Conservation (phyloP, 2,329 filamentous ascomycete genomes). For the Aspergillus sp. region DNA sequence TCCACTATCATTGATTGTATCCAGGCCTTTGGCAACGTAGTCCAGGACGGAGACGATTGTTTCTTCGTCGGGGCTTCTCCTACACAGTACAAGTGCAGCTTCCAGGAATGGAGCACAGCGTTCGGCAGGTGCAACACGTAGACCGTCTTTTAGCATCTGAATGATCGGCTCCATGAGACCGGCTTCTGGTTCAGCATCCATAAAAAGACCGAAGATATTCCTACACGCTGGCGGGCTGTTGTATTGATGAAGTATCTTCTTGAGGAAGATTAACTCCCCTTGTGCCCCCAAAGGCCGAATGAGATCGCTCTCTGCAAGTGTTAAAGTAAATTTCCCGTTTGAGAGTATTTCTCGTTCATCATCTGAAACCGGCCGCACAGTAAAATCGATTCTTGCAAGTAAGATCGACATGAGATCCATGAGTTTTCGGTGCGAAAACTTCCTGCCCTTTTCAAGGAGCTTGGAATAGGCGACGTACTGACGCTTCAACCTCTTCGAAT, state of each 20-base stretch:
- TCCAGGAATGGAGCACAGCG: constrained; percentile 58
- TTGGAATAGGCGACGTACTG: constrained; percentile 53
- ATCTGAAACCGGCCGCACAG: constrained; percentile 26
- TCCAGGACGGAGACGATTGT: constrained; percentile 41
- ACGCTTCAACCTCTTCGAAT: constrained; percentile 49
- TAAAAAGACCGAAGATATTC: constrained; percentile 58
- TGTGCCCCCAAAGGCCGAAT: constrained; percentile 35
- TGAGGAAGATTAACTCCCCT: constrained; percentile 45
- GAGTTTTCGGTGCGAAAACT: constrained; percentile 45
- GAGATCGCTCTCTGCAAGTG: constrained; percentile 31
- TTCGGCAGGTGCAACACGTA: constrained; percentile 52
- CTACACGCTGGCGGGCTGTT: constrained; percentile 55
- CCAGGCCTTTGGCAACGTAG: constrained; percentile 47
- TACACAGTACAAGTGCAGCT: constrained; percentile 57
- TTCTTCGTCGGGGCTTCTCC: constrained; percentile 36
- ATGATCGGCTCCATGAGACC: constrained; percentile 52
- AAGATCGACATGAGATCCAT: constrained; percentile 43
- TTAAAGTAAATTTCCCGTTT: constrained; percentile 36
- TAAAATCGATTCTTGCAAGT: constrained; percentile 40
- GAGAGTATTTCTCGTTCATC: constrained; percentile 23
- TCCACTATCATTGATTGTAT: constrained; percentile 50
- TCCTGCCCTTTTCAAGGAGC: constrained; percentile 48
- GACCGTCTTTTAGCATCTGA: constrained; percentile 54
- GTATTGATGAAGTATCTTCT: constrained; percentile 65
- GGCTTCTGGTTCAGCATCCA: constrained; percentile 53